Evolutionary conservation across 129 eudicot genomes (phyloP).

Genomic region (Saussurea involucrata): DNA sequence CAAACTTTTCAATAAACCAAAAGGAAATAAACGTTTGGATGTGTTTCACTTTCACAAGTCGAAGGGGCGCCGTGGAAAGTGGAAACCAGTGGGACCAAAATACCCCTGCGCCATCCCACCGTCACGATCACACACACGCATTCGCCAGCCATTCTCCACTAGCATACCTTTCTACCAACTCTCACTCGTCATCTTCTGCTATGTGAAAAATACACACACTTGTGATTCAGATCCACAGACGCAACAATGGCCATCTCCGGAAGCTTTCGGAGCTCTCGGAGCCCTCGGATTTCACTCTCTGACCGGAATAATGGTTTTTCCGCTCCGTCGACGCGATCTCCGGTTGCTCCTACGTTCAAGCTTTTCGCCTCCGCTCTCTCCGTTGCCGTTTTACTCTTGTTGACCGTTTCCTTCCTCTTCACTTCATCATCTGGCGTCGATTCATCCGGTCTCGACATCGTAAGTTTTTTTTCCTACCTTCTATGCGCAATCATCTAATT

Average conservation of each 20-base stretch:
- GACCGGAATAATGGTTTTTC: conserved; percentile 9
- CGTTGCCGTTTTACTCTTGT: conserved; percentile 33
- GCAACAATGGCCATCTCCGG: conserved; percentile 28
- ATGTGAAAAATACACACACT: neutral
- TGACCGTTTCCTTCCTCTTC: conserved; percentile 33
- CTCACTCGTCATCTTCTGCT: neutral
- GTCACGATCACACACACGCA: conserved; percentile 17
- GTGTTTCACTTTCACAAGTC: neutral
- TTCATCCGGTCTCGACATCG: conserved; percentile 39
- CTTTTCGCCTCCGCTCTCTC: conserved; percentile 36
- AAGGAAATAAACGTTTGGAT: neutral
- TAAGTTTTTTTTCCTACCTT: conserved; percentile 16
- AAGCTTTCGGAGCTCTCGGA: conserved; percentile 21
- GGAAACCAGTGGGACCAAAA: neutral
- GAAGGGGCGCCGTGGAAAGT: neutral
- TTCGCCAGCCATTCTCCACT: conserved; percentile 28
- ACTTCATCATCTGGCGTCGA: conserved; percentile 18
- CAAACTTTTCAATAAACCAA: too few species aligned
- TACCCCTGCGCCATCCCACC: neutral
- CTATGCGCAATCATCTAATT: neutral
- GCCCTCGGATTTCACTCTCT: conserved; percentile 21
- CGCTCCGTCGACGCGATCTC: conserved; percentile 5
- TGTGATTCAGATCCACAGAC: neutral
- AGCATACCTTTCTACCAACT: neutral
- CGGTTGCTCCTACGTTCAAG: conserved; percentile 25